Conservation (phyloP, 1,284 basidiomycete species). For the Cryptococcus sp. region DNA sequence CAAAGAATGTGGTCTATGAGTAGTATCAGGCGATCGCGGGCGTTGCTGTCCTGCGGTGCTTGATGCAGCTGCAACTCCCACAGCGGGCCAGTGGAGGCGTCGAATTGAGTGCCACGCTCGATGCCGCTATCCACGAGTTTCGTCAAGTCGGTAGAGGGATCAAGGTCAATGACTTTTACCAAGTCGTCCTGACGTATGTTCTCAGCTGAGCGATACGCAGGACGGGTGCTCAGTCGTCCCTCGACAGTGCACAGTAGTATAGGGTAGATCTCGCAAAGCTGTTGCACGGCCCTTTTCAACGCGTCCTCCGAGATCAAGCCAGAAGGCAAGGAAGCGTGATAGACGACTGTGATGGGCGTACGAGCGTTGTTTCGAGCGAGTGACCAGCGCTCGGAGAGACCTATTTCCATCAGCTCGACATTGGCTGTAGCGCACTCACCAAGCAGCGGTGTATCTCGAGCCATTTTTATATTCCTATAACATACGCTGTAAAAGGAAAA, state of each 20-base stretch:
- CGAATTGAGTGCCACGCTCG: background rate
- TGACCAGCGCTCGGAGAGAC: constrained; percentile 15
- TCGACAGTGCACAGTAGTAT: constrained; percentile 3
- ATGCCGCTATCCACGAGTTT: constrained; percentile 2
- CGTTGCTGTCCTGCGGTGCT: background rate
- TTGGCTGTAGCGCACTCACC: too few species aligned
- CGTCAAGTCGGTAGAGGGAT: background rate
- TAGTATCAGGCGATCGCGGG: constrained; percentile 6
- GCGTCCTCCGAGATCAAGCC: background rate
- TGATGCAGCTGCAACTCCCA: constrained; percentile 2
- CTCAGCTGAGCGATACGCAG: background rate
- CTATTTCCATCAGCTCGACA: background rate
- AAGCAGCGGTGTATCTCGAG: constrained; percentile 1
- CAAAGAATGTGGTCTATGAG: constrained; percentile 13
- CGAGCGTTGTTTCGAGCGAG: constrained; percentile 5
- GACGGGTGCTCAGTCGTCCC: background rate
- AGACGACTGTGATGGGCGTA: constrained; percentile 11
- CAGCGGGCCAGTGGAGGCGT: background rate
- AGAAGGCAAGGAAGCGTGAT: constrained; percentile 8
- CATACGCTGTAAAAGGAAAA: too few species aligned
- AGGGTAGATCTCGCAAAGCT: constrained; percentile 3
- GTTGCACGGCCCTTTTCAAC: background rate
- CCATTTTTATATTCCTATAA: too few species aligned
- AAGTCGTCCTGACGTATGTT: background rate
- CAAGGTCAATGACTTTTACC: background rate